Percentiles rank a stretch among this genome's conserved stretches.
These are phyloP conservation scores for Thelonectria olida DNA, from an alignment of 2,329 filamentous ascomycete genomes.

Conservation along the genomic window DNA sequence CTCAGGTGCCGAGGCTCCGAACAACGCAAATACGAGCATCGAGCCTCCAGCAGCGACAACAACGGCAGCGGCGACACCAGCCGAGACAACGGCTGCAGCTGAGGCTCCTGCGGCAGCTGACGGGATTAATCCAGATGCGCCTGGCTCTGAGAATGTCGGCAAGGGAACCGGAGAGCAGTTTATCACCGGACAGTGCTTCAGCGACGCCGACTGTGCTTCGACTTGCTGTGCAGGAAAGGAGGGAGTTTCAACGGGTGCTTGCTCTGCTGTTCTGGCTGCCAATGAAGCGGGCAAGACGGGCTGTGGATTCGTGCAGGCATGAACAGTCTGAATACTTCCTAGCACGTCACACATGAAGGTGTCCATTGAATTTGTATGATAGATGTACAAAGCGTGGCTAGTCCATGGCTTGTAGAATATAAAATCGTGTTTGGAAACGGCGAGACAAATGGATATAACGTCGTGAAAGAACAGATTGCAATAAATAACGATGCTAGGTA, in stretches of 20 bases:
- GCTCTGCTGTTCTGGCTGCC: slow-evolving; percentile 22
- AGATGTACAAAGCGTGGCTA: too few species aligned
- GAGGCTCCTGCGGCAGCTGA: not conserved
- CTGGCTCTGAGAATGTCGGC: slow-evolving; percentile 36
- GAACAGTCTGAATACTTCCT: too few species aligned
- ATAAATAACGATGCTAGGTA: too few species aligned
- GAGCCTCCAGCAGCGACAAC: not conserved
- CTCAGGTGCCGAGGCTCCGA: not conserved
- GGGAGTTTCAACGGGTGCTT: slow-evolving; percentile 13
- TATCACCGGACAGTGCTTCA: slow-evolving; percentile 40
- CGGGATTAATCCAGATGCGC: not conserved
- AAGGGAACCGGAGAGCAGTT: slow-evolving; percentile 35
- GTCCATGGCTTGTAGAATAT: too few species aligned
- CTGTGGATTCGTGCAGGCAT: slow-evolving; percentile 47
- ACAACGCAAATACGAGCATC: not conserved
- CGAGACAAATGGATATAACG: too few species aligned
- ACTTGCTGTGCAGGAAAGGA: slow-evolving; percentile 33
- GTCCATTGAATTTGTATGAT: too few species aligned
- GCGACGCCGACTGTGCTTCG: slow-evolving; percentile 38
- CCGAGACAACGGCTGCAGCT: not conserved
- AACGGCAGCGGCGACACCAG: not conserved
- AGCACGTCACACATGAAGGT: too few species aligned
- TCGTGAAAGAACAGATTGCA: too few species aligned
- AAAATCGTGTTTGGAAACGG: too few species aligned
- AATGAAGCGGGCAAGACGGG: slow-evolving; percentile 25